Base-by-base conservation (phyloP, 2,329 filamentous ascomycete species). In the Periconia sp. region DNA sequence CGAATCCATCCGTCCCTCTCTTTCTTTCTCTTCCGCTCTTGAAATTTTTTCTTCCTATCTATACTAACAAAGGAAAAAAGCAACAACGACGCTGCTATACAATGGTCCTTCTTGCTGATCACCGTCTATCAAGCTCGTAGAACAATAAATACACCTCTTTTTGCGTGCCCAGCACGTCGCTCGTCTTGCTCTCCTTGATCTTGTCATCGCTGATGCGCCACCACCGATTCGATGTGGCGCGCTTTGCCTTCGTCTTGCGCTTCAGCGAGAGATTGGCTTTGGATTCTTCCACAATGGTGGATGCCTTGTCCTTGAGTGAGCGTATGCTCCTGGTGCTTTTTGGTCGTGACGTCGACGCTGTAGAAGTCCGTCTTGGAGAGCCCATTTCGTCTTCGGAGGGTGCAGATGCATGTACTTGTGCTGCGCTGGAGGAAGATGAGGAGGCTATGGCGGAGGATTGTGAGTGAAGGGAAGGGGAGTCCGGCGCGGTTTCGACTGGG, bases 131-230 rank as follows among this genome's bases (percentile, higher is more conserved):
- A 64, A 96, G 77, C 78, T 97, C 93, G 74, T 99, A 99, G 73
- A 99, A 99, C 48, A 99, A 75, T 70, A 99, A 78, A 73, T 99
- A 99, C 0, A 97, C 93, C 74, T 99, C 94, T 65, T 88, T 88
- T 75, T 97, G 92, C 92, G 97, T 96, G 8, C 86, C 85, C 53
- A 99, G 74, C 7, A 99, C 91, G 63, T 99, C 94, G 50, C 82
- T 85, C 6, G 92, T 97, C 79, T 92, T 96, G 61, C 91, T 89
- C 75, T 97, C 93, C 70, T 93, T 94, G 65, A 97, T 85, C 75
- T 95, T 96, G 61, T 99, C 94, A 71, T 99, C 94, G 60, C 92
- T 97, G 61, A 99, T 96, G 35, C 94, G 86, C 94, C 94, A 99
- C 94, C 94, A 99, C 41, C 89, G 86, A 67, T 95, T 88, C 43